Percentiles rank a stretch among this genome's conserved stretches.
These are phyloP conservation scores for Comarum palustre DNA, from an alignment of 306 rosid species.

Conservation along the genomic window DNA sequence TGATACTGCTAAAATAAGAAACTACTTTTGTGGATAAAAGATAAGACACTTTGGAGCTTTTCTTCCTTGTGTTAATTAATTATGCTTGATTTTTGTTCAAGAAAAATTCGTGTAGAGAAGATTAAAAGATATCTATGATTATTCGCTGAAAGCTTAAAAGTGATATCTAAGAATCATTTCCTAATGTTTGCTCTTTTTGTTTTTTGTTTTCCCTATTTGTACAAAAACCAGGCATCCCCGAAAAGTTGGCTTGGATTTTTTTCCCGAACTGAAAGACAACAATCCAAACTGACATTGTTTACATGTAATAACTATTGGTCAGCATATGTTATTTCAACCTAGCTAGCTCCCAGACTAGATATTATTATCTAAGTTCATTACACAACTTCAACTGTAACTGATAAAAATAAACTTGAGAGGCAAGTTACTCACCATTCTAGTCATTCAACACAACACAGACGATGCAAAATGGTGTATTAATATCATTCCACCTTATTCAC, in stretches of 20 bases:
- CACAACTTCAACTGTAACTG: neutral
- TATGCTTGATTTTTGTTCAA: too few relatives aligned
- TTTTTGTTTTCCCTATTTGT: too few relatives aligned
- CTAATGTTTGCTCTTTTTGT: too few relatives aligned
- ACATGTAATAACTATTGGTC: neutral
- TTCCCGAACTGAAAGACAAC: neutral
- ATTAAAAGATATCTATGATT: too few relatives aligned
- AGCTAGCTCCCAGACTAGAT: neutral
- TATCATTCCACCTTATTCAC: neutral
- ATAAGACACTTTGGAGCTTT: neutral
- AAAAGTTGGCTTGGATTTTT: neutral
- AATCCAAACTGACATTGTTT: neutral
- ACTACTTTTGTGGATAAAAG: neutral
- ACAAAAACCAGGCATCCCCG: neutral
- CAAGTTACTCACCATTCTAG: constrained; percentile 6
- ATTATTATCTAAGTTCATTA: neutral
- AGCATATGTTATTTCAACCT: neutral
- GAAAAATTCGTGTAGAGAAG: too few relatives aligned
- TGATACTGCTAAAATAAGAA: neutral
- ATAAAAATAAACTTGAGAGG: neutral
- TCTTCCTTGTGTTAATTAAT: neutral
- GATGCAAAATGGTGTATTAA: neutral
- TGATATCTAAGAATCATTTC: too few relatives aligned
- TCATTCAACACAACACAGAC: neutral
- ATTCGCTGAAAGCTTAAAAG: too few relatives aligned